phyloP scores from a whole-genome alignment of 2,329 filamentous ascomycete species.

The Xylaria sp. region DNA sequence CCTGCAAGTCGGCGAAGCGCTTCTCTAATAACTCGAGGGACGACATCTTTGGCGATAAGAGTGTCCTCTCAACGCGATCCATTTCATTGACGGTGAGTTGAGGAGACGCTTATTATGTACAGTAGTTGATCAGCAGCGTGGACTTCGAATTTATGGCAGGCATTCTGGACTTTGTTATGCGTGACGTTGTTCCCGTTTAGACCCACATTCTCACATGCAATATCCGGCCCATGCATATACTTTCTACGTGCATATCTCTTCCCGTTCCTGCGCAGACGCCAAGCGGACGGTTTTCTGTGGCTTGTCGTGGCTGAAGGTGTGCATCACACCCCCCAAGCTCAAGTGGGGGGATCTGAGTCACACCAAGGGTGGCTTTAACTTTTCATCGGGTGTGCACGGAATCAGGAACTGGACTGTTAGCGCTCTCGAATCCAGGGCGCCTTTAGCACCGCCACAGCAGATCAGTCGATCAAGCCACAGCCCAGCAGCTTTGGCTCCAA shows the following conservation, averaged over 20 bases:
- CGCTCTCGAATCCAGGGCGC: too few relatives aligned
- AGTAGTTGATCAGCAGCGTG: not conserved
- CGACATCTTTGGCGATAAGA: conserved; percentile 32
- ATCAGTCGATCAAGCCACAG: conserved; percentile 12
- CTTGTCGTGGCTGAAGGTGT: not conserved
- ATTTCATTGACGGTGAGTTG: not conserved
- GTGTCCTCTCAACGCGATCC: not conserved
- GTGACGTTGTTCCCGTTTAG: not conserved
- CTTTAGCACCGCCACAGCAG: conserved; percentile 7
- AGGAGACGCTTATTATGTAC: not conserved
- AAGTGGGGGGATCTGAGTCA: not conserved
- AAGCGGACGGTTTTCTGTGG: not conserved
- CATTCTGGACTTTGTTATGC: not conserved
- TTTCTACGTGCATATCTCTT: not conserved
- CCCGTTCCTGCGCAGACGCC: too few relatives aligned
- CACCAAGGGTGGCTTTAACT: not conserved
- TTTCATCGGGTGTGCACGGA: not conserved
- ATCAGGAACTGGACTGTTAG: too few relatives aligned
- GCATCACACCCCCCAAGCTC: not conserved
- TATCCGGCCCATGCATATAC: not conserved
- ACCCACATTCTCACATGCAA: not conserved
- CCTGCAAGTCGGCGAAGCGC: conserved; percentile 54
- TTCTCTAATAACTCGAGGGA: conserved; percentile 58
- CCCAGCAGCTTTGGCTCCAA: conserved; percentile 9
- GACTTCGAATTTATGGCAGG: not conserved